Evolutionary conservation across 2,329 filamentous ascomycete species (phyloP).

Genomic region (Epichloe bromicola): DNA sequence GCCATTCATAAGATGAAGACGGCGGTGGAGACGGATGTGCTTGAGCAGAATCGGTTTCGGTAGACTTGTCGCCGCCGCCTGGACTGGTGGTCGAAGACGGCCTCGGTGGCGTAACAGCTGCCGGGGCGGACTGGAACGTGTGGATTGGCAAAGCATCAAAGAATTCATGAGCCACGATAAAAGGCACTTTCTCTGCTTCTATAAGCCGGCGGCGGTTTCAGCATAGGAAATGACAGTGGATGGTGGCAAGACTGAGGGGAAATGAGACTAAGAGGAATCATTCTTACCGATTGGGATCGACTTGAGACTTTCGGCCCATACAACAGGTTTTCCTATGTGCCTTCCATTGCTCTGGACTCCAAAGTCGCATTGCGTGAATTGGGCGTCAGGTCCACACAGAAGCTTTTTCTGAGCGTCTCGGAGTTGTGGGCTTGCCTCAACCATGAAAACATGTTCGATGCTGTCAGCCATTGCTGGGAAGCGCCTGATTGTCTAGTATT

Average conservation of each 20-base stretch:
- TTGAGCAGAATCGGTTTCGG: background rate
- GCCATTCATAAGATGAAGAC: slow-evolving; percentile 46
- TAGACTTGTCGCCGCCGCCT: background rate
- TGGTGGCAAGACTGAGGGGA: background rate
- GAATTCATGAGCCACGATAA: slow-evolving; percentile 95
- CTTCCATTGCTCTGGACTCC: slow-evolving; percentile 67
- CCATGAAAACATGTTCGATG: slow-evolving; percentile 80
- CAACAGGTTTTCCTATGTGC: slow-evolving; percentile 58
- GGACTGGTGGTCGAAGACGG: slow-evolving; percentile 12
- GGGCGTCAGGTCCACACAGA: slow-evolving; percentile 60
- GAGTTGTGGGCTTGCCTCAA: slow-evolving; percentile 80
- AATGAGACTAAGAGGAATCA: background rate
- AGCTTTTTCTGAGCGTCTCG: slow-evolving; percentile 65
- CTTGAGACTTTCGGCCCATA: slow-evolving; percentile 83
- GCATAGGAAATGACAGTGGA: background rate
- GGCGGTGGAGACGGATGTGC: background rate
- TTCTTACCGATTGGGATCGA: slow-evolving; percentile 57
- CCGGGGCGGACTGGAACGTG: slow-evolving; percentile 66
- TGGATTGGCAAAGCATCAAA: slow-evolving; percentile 97
- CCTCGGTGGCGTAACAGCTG: slow-evolving; percentile 11
- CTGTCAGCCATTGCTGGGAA: slow-evolving; percentile 67
- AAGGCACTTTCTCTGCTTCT: slow-evolving; percentile 63
- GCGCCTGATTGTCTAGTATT: slow-evolving; percentile 60
- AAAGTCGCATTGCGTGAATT: slow-evolving; percentile 55
- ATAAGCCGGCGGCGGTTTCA: background rate